Evolutionary conservation across 306 rosid genomes (phyloP).

Genomic region (Ceratonia siliqua): DNA sequence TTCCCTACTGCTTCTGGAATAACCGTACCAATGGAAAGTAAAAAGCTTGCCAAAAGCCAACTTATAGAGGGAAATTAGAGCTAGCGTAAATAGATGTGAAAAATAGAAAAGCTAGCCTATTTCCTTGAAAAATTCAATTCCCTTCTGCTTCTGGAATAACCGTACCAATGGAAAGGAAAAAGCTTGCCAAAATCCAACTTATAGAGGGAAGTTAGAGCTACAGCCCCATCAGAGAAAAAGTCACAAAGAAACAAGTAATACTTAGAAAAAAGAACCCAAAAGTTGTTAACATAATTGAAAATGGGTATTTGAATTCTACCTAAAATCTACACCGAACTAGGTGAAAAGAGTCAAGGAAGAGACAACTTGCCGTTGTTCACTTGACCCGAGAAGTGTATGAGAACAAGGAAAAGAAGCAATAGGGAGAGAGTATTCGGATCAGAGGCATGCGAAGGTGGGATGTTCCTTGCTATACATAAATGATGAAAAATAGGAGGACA

Average conservation of each 20-base stretch:
- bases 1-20: background rate
- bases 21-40: background rate
- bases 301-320: background rate
- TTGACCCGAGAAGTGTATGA: background rate
- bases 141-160: background rate
- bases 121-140: background rate
- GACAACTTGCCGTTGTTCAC: background rate
- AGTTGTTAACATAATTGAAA: too few relatives aligned
- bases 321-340: background rate
- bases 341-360: background rate
- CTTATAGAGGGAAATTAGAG: too few relatives aligned
- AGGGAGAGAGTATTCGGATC: background rate
- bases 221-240: too few relatives aligned
- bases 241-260: background rate
- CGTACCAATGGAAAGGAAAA: background rate
- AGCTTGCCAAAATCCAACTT: background rate
- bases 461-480: background rate
- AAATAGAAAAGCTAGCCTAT: background rate
- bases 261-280: background rate
- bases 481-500: background rate
- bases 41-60: background rate
- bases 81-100: background rate
- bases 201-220: too few relatives aligned
- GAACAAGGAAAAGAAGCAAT: background rate
- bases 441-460: background rate